Evolutionary conservation across 805 yeast genomes (phyloP).

Genomic region (Zygoascus tannicola): DNA sequence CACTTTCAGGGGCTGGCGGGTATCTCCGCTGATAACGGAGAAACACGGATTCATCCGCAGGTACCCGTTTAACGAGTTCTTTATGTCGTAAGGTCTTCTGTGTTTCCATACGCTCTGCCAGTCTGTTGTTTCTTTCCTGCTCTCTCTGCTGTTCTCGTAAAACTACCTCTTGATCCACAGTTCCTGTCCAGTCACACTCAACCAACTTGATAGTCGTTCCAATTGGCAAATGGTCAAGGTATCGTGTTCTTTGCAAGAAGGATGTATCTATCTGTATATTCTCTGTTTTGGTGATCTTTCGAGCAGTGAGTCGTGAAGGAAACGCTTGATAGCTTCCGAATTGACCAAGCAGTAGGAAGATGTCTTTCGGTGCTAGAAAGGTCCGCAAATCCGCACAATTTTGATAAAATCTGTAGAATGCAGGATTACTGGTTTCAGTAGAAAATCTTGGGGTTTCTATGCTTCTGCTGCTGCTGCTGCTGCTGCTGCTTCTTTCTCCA

Average conservation of each 20-base stretch:
- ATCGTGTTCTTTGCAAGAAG: conserved; percentile 4
- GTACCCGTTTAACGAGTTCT: too few species aligned
- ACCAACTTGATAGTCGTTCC: conserved; percentile 6
- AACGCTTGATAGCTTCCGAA: conserved; percentile 4
- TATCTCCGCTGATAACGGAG: too few species aligned
- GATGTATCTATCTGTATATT: background rate
- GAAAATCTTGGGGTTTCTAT: background rate
- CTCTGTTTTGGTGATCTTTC: background rate
- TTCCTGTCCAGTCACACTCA: conserved; percentile 4
- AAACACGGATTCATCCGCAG: too few species aligned
- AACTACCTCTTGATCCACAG: background rate
- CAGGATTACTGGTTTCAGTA: too few species aligned
- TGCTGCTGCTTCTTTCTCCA: background rate
- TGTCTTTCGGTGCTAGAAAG: conserved; percentile 6
- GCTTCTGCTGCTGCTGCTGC: too few species aligned
- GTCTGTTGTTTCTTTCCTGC: background rate
- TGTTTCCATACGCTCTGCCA: too few species aligned
- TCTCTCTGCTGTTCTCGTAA: background rate
- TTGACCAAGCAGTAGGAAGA: conserved; percentile 4
- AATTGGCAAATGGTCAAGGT: conserved; percentile 9
- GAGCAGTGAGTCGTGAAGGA: conserved; percentile 2
- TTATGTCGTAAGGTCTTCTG: too few species aligned
- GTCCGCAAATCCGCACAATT: conserved; percentile 1
- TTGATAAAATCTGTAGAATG: conserved; percentile 12
- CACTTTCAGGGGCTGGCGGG: too few species aligned